phyloP scores from a whole-genome alignment of 2,329 filamentous ascomycete genomes.

The Anthostomella pinea region DNA sequence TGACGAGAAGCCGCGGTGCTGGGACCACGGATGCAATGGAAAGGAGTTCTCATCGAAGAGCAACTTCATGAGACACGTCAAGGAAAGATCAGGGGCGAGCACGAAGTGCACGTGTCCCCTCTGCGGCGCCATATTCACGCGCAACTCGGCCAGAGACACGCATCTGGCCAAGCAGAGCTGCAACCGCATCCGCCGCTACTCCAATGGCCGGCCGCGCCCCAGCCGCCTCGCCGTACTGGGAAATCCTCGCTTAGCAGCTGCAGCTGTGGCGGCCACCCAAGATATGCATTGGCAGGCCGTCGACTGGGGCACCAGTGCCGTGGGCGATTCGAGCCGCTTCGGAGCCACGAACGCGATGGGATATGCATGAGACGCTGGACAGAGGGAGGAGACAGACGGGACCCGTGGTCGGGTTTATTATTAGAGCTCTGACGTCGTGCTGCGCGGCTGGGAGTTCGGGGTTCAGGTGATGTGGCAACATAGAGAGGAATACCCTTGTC shows the following conservation, averaged over 20 bases:
- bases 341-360: constrained; percentile 5
- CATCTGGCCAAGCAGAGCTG: constrained; percentile 29
- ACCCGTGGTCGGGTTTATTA: too few relatives aligned
- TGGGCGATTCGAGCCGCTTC: constrained; percentile 13
- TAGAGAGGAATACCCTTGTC: too few relatives aligned
- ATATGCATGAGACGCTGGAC: constrained; percentile 3
- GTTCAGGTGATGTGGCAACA: too few relatives aligned
- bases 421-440: too few relatives aligned
- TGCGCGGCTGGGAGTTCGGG: too few relatives aligned
- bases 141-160: constrained; percentile 27
- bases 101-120: constrained; percentile 26
- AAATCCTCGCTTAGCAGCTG: constrained; percentile 23
- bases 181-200: constrained; percentile 29
- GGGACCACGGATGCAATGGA: constrained; percentile 29
- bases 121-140: constrained; percentile 27
- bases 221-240: constrained; percentile 26
- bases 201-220: constrained; percentile 27
- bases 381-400: too few relatives aligned
- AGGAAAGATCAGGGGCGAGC: constrained; percentile 25
- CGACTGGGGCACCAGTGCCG: constrained; percentile 18
- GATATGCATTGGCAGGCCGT: constrained; percentile 24
- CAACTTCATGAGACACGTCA: constrained; percentile 28
- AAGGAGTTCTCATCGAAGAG: constrained; percentile 28
- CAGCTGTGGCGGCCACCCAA: constrained; percentile 14
- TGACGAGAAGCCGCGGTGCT: constrained; percentile 24